Evolutionary conservation across 208 protist genomes (phyloP), one percentile per base, ranked within the genome.

Genomic region (Herpetomonas tarakana): DNA sequence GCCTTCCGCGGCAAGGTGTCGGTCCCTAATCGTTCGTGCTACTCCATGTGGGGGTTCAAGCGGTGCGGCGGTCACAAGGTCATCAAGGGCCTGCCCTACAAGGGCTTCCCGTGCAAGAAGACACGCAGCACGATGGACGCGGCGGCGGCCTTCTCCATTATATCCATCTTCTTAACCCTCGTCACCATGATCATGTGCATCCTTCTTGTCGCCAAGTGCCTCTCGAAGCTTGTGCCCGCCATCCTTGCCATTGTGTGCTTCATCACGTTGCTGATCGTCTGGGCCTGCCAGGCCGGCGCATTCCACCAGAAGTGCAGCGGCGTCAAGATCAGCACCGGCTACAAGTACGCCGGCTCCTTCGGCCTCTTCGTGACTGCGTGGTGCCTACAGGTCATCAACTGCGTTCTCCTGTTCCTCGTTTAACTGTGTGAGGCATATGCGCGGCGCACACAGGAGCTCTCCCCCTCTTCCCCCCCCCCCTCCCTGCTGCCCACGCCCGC

Each of bases 151-250:
- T 83, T 79, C 52, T 41, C 68, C 38, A 74, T 79, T 45, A 62
- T 83, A 52, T 69, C 72, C 38, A 83, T 80, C 46, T 62, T 76
- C 45, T 24, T 76, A 12, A 58, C 73, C 24, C 57, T 74, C 0
- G 16, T 76, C 18, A 19, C 64, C 29, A 27, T 67, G 25, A 27
- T 71, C 18, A 16, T 71, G 55, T 52, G 58, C 28, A 26, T 68
- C 9, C 35, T 75, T 57, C 52, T 60, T 7, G 39, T 63, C 54
- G 63, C 56, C 58, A 66, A 52, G 44, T 65, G 35, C 29, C 12
- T 55, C 24, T n/a, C 14, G 26, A 27, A 38, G 19, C n/a, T 73
- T 25, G 44, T 63, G 21, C 29, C 51, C 25, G 65, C 53, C 38
- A 9, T 71, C 30, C 59, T 66, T 51, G 62, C 49, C 28, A 27